phyloP scores from a whole-genome alignment of 2,329 filamentous ascomycete genomes.

The Cytospora piceicola region DNA sequence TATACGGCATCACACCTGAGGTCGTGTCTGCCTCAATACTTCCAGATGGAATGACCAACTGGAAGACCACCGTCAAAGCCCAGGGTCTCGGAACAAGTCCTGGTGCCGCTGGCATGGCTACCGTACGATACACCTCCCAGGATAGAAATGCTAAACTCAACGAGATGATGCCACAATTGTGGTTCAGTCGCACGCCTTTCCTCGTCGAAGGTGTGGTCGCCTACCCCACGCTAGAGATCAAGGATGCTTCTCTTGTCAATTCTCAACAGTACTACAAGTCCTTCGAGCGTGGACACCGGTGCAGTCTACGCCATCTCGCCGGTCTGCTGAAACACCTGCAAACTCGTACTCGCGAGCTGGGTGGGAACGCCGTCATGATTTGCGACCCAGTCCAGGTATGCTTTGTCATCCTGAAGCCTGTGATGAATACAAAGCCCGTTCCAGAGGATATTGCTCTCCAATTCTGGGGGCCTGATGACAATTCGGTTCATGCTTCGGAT shows the following conservation, averaged over 20 bases:
- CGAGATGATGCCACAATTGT: conserved; percentile 11
- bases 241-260: conserved; percentile 6
- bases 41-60: neutral
- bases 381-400: conserved; percentile 16
- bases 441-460: conserved; percentile 10
- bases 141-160: neutral
- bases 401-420: conserved; percentile 12
- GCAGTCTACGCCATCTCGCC: conserved; percentile 10
- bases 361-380: conserved; percentile 13
- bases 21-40: neutral
- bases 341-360: conserved; percentile 13
- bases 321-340: conserved; percentile 15
- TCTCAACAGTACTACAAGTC: neutral
- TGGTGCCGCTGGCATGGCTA: conserved; percentile 3
- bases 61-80: conserved; percentile 14
- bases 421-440: neutral
- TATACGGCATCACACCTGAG: neutral
- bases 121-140: conserved; percentile 1
- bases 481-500: neutral
- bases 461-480: conserved; percentile 18
- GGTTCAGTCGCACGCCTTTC: conserved; percentile 26
- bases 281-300: conserved; percentile 16
- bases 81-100: conserved; percentile 11
- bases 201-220: conserved; percentile 18
- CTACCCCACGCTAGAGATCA: neutral